Percentiles rank a stretch among this genome's conserved stretches.
Conservation (phyloP, 345 rosid species). For the Citrus unshiu region DNA sequence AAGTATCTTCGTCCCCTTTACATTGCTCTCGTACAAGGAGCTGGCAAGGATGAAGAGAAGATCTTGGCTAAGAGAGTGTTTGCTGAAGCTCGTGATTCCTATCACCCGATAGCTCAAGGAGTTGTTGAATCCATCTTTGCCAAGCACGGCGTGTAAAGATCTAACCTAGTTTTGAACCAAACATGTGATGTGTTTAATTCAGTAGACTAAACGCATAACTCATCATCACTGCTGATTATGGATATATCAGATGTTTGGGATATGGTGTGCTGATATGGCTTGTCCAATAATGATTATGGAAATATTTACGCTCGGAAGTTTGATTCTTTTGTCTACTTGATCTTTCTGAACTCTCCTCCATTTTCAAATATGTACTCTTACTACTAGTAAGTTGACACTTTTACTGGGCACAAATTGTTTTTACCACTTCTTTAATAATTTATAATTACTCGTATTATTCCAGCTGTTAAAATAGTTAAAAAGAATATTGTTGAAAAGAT, state of each 20-base stretch:
- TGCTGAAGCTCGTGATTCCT: conserved; percentile 66
- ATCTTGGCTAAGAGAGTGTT: conserved; percentile 73
- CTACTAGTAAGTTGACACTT: too few relatives aligned
- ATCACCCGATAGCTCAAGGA: conserved; percentile 91
- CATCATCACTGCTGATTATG: neutral
- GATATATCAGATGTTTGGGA: neutral
- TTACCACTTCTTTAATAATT: too few relatives aligned
- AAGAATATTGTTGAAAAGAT: too few relatives aligned
- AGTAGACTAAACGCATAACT: neutral
- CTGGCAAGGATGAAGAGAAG: conserved; percentile 71
- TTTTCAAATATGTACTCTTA: too few relatives aligned
- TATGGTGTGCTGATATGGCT: neutral
- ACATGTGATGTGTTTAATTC: neutral
- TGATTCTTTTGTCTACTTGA: neutral
- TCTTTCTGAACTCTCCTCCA: neutral
- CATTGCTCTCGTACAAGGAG: conserved; percentile 59
- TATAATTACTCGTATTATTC: too few relatives aligned
- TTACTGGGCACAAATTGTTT: too few relatives aligned
- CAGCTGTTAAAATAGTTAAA: too few relatives aligned
- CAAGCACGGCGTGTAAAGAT: conserved; percentile 39
- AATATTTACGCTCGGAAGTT: neutral
- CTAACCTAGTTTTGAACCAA: neutral
- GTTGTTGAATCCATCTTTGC: conserved; percentile 78
- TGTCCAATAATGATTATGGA: neutral
- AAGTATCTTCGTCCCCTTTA: conserved; percentile 84